Evolutionary conservation across 371 early-diverging fungal genomes (phyloP).

Genomic region (Dentiscutata heterogama): DNA sequence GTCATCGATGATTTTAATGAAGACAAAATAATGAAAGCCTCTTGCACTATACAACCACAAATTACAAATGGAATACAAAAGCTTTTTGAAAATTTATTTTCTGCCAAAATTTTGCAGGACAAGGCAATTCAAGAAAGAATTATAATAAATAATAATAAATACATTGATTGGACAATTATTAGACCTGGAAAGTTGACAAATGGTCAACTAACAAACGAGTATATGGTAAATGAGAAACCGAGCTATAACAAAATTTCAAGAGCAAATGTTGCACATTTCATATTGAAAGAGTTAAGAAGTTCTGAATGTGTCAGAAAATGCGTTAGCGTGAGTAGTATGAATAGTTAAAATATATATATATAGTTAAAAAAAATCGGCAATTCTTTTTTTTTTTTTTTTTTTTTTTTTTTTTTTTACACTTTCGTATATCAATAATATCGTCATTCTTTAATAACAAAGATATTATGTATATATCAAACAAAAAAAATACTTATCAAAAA

Average conservation of each 20-base stretch:
- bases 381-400: no score
- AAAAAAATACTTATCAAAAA: no score
- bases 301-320: not conserved
- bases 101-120: constrained; percentile 16
- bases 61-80: not conserved
- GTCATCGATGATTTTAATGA: not conserved
- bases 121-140: constrained; percentile 23
- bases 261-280: constrained; percentile 34
- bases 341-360: not conserved
- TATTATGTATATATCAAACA: no score
- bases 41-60: not conserved
- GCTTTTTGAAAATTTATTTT: constrained; percentile 7
- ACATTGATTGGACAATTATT: constrained; percentile 40
- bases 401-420: no score
- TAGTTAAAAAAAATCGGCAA: no score
- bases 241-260: not conserved
- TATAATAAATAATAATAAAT: not conserved
- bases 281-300: constrained; percentile 20
- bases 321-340: not conserved
- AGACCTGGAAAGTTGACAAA: constrained; percentile 16
- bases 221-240: not conserved
- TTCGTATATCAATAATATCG: no score
- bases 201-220: constrained; percentile 19
- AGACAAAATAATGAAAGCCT: not conserved
- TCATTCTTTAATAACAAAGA: no score